These are phyloP conservation scores for Irpex sp. DNA, from an alignment of 1,284 basidiomycete species.

Conservation along the genomic window DNA sequence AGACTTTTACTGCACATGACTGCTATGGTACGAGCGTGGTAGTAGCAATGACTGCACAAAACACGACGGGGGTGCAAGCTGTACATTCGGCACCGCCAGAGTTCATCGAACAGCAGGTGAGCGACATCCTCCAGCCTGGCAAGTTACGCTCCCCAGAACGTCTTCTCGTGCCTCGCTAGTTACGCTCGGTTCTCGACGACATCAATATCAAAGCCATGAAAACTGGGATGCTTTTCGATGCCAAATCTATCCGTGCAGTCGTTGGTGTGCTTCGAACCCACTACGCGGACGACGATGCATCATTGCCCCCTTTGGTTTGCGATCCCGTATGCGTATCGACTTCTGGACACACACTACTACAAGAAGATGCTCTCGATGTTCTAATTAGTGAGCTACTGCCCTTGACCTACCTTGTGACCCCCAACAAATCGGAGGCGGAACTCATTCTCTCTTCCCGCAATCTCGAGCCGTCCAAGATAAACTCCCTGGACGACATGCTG, in stretches of 20 bases:
- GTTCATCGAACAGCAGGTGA: slow-evolving; percentile 71
- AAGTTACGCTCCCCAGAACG: not conserved
- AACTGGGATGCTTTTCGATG: slow-evolving; percentile 83
- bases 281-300: slow-evolving; percentile 23
- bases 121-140: slow-evolving; percentile 17
- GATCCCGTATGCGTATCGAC: slow-evolving; percentile 95
- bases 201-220: slow-evolving; percentile 78
- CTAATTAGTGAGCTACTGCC: slow-evolving; percentile 71
- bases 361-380: slow-evolving; percentile 60
- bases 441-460: slow-evolving; percentile 51
- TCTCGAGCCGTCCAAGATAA: slow-evolving; percentile 32
- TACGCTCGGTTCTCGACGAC: slow-evolving; percentile 75
- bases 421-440: slow-evolving; percentile 84
- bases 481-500: slow-evolving; percentile 61
- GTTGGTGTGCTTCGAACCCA: slow-evolving; percentile 40
- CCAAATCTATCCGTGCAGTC: slow-evolving; percentile 42
- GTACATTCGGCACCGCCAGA: slow-evolving; percentile 63
- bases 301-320: slow-evolving; percentile 60
- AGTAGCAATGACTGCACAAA: slow-evolving; percentile 91
- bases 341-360: slow-evolving; percentile 81
- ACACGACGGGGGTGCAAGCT: slow-evolving; percentile 81
- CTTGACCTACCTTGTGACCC: slow-evolving; percentile 75
- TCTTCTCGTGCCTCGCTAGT: slow-evolving; percentile 36
- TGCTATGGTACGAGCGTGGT: slow-evolving; percentile 88
- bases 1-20: slow-evolving; percentile 76